A percentile compares a stretch with the other conserved stretches of the same genome.
These are phyloP conservation scores for Puccinellia tenuiflora DNA, from an alignment of 176 grass and related monocot species.

Conservation along the genomic window DNA sequence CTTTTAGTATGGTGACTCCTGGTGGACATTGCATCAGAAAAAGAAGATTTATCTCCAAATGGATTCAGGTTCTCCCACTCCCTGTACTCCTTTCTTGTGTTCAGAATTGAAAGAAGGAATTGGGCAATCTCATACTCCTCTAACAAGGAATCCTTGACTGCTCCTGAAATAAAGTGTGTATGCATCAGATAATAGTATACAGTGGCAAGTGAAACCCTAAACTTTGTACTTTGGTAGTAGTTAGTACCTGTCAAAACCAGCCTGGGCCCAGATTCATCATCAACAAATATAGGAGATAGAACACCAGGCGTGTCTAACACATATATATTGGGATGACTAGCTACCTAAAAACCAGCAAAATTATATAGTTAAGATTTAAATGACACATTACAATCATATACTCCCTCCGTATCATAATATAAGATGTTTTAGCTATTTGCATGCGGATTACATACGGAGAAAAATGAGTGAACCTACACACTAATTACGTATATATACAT, in stretches of 20 bases:
- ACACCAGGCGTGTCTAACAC: conserved; percentile 68
- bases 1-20: conserved; percentile 19
- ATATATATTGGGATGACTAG: conserved; percentile 78
- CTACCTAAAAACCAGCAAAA: conserved; percentile 43
- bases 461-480: too few species aligned
- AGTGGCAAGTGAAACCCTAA: background rate
- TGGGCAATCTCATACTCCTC: conserved; percentile 36
- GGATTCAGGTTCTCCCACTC: conserved; percentile 43
- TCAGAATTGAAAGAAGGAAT: conserved; percentile 55
- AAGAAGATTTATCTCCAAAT: conserved; percentile 2
- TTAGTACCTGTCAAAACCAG: conserved; percentile 57
- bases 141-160: conserved; percentile 59
- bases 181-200: conserved; percentile 8
- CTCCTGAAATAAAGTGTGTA: conserved; percentile 36
- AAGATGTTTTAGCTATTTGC: too few species aligned
- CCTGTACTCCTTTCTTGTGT: conserved; percentile 38
- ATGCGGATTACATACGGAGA: too few species aligned
- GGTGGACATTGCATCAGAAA: background rate
- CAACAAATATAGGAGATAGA: conserved; percentile 34
- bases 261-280: conserved; percentile 35
- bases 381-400: conserved; percentile 12
- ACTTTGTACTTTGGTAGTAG: background rate
- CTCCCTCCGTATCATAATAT: too few species aligned
- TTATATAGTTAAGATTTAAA: conserved; percentile 7
- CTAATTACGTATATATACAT: too few species aligned